A percentile compares a stretch with the other conserved stretches of the same genome.
Conservation (phyloP, 345 rosid species). For the Toxicodendron radicans region DNA sequence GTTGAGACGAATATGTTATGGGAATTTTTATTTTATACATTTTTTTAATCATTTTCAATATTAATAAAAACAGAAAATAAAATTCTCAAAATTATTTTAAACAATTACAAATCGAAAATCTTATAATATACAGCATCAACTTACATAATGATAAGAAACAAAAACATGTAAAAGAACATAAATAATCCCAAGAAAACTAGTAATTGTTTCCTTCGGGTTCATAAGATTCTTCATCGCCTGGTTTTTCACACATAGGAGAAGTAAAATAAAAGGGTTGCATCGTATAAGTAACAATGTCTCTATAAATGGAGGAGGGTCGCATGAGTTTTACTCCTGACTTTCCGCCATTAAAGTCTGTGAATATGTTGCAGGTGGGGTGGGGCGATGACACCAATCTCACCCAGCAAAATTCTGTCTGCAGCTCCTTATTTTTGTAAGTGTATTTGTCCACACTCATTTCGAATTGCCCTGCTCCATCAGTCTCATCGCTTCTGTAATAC, state of each 20-base stretch:
- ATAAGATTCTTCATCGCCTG: constrained; percentile 30
- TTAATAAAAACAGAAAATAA: too few species aligned
- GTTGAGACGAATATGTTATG: too few species aligned
- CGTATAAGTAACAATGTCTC: constrained; percentile 42
- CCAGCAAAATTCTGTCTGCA: constrained; percentile 44
- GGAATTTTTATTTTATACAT: too few species aligned
- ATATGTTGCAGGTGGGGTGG: constrained; percentile 51
- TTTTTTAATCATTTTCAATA: too few species aligned
- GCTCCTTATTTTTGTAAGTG: constrained; percentile 41
- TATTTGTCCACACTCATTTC: constrained; percentile 43
- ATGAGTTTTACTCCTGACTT: constrained; percentile 53
- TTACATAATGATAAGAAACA: too few species aligned
- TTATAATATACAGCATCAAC: not conserved
- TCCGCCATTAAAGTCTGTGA: constrained; percentile 69
- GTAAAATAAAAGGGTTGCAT: constrained; percentile 64
- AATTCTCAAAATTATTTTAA: too few species aligned
- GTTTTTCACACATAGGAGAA: constrained; percentile 66
- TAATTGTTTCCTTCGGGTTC: constrained; percentile 22
- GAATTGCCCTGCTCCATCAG: constrained; percentile 60
- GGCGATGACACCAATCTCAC: constrained; percentile 74
- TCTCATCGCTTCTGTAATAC: constrained; percentile 60
- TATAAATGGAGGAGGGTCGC: constrained; percentile 43
- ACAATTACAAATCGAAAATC: too few species aligned
- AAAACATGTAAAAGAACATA: not conserved
- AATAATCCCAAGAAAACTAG: constrained; percentile 22